Evolutionary conservation across 768 basidiomycete species (phyloP).

Genomic region (Hericium erinaceus): DNA sequence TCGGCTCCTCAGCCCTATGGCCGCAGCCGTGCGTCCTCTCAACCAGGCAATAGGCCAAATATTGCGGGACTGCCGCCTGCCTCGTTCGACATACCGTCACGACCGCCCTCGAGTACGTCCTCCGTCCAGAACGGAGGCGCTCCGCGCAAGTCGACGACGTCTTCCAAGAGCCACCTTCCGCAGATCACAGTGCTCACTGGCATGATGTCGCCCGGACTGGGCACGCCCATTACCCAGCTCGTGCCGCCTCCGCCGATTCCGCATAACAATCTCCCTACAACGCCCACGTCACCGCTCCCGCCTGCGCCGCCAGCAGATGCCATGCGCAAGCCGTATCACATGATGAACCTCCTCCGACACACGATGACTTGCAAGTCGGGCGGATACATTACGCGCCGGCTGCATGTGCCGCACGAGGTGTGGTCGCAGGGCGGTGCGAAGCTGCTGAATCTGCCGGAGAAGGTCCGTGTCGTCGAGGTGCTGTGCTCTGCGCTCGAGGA

Average conservation of each 20-base stretch:
- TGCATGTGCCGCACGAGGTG: constrained; percentile 84
- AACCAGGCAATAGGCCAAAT: constrained; percentile 62
- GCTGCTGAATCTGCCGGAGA: constrained; percentile 70
- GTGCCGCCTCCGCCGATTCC: constrained; percentile 40
- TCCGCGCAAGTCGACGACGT: constrained; percentile 52
- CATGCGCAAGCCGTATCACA: constrained; percentile 78
- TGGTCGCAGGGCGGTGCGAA: constrained; percentile 91
- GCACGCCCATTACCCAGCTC: constrained; percentile 22
- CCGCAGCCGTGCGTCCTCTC: constrained; percentile 64
- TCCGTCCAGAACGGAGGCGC: constrained; percentile 25
- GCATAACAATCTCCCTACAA: constrained; percentile 52
- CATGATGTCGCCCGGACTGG: constrained; percentile 31
- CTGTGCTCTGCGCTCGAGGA: constrained; percentile 74
- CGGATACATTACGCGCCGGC: constrained; percentile 78
- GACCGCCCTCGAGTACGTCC: constrained; percentile 35
- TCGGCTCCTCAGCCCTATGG: constrained; percentile 10
- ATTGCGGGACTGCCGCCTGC: constrained; percentile 36
- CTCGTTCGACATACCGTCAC: constrained; percentile 40
- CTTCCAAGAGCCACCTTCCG: constrained; percentile 41
- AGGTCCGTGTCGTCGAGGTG: constrained; percentile 77
- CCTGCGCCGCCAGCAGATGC: constrained; percentile 62
- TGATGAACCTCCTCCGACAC: constrained; percentile 73
- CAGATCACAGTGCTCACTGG: constrained; percentile 44
- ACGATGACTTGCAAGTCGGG: constrained; percentile 77
- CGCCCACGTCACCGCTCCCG: constrained; percentile 73